Base-by-base conservation (phyloP, 2,329 filamentous ascomycete species). In the Sporothrix mexicana region DNA sequence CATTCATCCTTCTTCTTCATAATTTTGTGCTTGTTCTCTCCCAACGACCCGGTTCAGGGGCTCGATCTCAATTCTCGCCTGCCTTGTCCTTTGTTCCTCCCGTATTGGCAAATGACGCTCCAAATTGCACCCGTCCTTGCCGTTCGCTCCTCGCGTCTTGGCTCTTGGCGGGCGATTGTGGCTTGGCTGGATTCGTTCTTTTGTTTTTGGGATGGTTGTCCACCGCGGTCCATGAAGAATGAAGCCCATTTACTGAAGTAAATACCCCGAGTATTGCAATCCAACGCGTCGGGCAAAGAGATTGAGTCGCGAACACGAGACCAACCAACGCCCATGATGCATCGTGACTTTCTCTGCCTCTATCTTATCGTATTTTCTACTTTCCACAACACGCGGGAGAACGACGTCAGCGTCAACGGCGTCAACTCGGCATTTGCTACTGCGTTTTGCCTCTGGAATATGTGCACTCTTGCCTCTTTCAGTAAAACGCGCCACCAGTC, bases 11-110 rank as follows among this genome's bases (percentile, higher is more conserved):
- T 47, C 45, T 53, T 20, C 51, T 53, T 53, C 51, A 20, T 45
- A 62, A 43, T 43, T 62, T n/a, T 23, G 59, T 62, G 59, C 30
- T 47, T 13, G n/a, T 8, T 43, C 4, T 2, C 6, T 55, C 9
- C 57, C 61, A 66, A 43, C 41, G 20, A 66, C 41, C 61, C 12
- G 41, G 61, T 47, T 66, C 61, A 66, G 41, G 41, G 61, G 61
- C 61, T 66, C 61, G 41, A 15, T n/a, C n/a, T n/a, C n/a, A 6
- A 17, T 15, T 13, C 15, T 51, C 30, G 47, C 10, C 25, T 45
- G 61, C 61, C 47, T 66, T 66, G 61, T 23, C 25, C 20, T 66
- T 66, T 66, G 61, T 23, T 55, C 20, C 51, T 55, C 41, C 41
- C 30, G 36, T 45, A 20, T 12, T 45, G 23, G 10, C 20, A 9